Conservation (phyloP, 805 yeast genomes). For the Novakomyces olei region DNA sequence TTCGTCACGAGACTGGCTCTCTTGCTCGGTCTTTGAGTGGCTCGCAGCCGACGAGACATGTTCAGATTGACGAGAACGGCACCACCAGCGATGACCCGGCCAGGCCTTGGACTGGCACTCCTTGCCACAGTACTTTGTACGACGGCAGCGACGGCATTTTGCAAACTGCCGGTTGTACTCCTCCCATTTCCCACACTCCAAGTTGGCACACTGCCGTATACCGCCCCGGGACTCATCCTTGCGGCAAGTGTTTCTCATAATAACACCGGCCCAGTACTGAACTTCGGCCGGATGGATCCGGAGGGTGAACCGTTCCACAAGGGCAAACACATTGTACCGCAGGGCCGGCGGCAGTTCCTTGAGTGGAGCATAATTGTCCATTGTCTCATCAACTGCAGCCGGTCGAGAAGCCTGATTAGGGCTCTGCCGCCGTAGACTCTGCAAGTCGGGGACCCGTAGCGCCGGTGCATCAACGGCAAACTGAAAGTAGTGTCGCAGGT, state of each 20-base stretch:
- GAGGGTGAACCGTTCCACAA: constrained; percentile 77
- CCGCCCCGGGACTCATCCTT: constrained; percentile 75
- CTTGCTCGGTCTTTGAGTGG: too few relatives aligned
- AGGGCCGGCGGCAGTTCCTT: constrained; percentile 6
- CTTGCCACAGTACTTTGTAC: constrained; percentile 85
- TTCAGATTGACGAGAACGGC: too few relatives aligned
- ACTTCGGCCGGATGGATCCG: constrained; percentile 50
- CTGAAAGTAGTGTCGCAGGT: constrained; percentile 50
- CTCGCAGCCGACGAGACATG: too few relatives aligned
- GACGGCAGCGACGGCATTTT: constrained; percentile 78
- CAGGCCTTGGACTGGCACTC: constrained; percentile 83
- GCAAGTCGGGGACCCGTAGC: too few relatives aligned
- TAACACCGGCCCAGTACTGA: constrained; percentile 94
- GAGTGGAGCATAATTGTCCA: constrained; percentile 12
- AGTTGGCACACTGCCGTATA: constrained; percentile 82
- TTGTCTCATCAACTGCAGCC: too few relatives aligned
- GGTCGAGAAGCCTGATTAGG: too few relatives aligned
- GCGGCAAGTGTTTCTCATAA: constrained; percentile 86
- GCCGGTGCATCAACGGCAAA: constrained; percentile 53
- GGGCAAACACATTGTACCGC: constrained; percentile 48
- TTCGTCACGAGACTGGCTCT: too few relatives aligned
- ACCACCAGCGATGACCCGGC: constrained; percentile 89
- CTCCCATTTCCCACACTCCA: constrained; percentile 90
- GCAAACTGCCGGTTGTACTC: constrained; percentile 75
- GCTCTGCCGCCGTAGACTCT: too few relatives aligned